Base-by-base conservation (phyloP, 2,329 filamentous ascomycete genomes). In the Metarhizium sp. region DNA sequence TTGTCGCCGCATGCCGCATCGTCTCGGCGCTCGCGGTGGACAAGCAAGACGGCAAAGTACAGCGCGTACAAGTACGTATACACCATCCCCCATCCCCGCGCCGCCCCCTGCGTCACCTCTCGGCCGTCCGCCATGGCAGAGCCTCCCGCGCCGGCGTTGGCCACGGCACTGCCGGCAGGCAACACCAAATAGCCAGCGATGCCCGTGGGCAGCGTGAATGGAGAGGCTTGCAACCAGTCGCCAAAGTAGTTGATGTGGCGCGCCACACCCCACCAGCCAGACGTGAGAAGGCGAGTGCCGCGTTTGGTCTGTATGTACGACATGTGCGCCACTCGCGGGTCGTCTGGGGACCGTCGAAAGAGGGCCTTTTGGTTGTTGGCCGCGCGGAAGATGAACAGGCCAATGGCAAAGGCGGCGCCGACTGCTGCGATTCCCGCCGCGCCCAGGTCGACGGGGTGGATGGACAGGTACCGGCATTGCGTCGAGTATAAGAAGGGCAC, bases 231-330 rank as follows among this genome's bases (percentile, higher is more conserved):
- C 60, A 92, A 75, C 91, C 91, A 96, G 72, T 96, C 92, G 43
- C 91, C 92, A 4, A 95, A 75, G 71, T 96, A 96, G 74, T 96
- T 96, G 77, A 96, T 91, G 70, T 96, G 92, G 34, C 92, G 82
- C 0, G 90, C 87, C 29, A 81, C 78, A 38, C 91, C 92, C 92
- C 92, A 96, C 92, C 92, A 96, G 48, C 92, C 92, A 1, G 86
- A 85, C 0, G 85, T 84, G 58, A 96, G 78, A 36, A 96, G 80
- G 57, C 85, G 86, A 25, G 87, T 90, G 53, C 92, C 92, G 2
- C 82, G 78, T 64, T 84, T 84, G 2, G 92, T 96, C 71, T 92
- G 78, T 57, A 96, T 90, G 69, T 86, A 95, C 62, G 86, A 82
- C 62, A 96, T 81, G 66, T 92, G 84, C 43, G 81, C 79, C 52